Conservation (phyloP, 2,329 filamentous ascomycete species). For the Fusarium sp. region DNA sequence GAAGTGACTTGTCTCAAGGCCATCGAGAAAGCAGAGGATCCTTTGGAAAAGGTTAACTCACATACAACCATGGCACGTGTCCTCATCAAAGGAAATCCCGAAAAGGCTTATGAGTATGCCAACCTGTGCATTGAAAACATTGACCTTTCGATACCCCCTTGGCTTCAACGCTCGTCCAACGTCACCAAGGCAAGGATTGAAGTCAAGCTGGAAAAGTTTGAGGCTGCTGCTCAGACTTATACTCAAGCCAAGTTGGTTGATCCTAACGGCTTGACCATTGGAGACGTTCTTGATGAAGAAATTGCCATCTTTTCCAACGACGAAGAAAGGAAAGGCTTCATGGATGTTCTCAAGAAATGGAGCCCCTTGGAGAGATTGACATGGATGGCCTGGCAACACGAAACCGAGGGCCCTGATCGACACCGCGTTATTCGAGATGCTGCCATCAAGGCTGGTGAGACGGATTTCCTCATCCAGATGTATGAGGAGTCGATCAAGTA, state of each 20-base stretch:
- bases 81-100: conserved; percentile 7
- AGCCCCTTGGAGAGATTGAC: conserved; percentile 41
- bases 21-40: conserved; percentile 5
- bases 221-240: conserved; percentile 29
- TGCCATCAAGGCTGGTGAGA: conserved; percentile 30
- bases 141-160: conserved; percentile 2
- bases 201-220: conserved; percentile 10
- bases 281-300: conserved; percentile 35
- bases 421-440: conserved; percentile 22
- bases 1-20: conserved; percentile 32
- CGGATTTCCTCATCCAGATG: conserved; percentile 33
- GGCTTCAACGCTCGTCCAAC: conserved; percentile 25
- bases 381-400: conserved; percentile 42
- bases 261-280: conserved; percentile 31
- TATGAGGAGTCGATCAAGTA: conserved; percentile 40
- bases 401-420: conserved; percentile 9
- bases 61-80: conserved; percentile 29
- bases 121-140: conserved; percentile 5
- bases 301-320: conserved; percentile 27
- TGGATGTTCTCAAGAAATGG: conserved; percentile 40
- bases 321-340: conserved; percentile 17
- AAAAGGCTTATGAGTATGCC: conserved; percentile 26
- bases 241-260: conserved; percentile 28
- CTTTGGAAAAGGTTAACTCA: conserved; percentile 30
- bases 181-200: conserved; percentile 37